Base-by-base conservation (phyloP, 2,329 filamentous ascomycete species). In the Scopulariopsis brevicaulis region DNA sequence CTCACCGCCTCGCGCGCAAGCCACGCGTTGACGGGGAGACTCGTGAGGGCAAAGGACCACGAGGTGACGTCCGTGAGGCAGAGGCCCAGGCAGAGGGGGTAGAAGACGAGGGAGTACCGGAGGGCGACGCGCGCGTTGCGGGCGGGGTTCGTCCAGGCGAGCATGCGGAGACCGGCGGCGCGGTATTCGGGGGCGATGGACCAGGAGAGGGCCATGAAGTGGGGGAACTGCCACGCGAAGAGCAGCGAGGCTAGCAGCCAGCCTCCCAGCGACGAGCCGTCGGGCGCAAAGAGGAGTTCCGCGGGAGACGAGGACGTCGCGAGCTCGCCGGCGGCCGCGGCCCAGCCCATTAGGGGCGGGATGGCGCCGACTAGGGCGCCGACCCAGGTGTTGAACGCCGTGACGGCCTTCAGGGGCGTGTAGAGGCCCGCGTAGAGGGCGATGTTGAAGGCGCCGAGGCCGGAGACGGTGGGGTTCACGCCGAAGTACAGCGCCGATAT, bases 321-420 rank as follows among this genome's bases (percentile, higher is more conserved):
- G 52, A 86, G 87, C 70, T 96, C 90, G 56, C 91, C 92, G 0
- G 91, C 92, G 0, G 94, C 94, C 0, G 94, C 94, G 18, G 91
- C 89, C 94, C 94, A 99, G 63, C 94, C 94, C 94, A 99, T 99
- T 35, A 99, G 74, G 0, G 94, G 94, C 0, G 94, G 93, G 59
- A 99, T 96, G 1, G 87, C 92, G 61, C 94, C 94, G 0, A 99
- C 90, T 0, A 99, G 72, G 3, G 92, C 94, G 18, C 94, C 94
- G 18, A 95, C 82, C 94, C 94, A 99, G 0, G 94, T 99, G 68
- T 99, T 99, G 59, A 92, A 73, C 11, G 86, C 88, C 3, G 87
- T 89, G 14, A 96, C 76, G 7, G 90, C 85, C 73, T 99, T 99
- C 66, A 97, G 74, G 0, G 93, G 92, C 0, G 94, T 99, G 71